Evolutionary conservation across 441 rosid species (phyloP).

Genomic region (Gossypium davidsonii): DNA sequence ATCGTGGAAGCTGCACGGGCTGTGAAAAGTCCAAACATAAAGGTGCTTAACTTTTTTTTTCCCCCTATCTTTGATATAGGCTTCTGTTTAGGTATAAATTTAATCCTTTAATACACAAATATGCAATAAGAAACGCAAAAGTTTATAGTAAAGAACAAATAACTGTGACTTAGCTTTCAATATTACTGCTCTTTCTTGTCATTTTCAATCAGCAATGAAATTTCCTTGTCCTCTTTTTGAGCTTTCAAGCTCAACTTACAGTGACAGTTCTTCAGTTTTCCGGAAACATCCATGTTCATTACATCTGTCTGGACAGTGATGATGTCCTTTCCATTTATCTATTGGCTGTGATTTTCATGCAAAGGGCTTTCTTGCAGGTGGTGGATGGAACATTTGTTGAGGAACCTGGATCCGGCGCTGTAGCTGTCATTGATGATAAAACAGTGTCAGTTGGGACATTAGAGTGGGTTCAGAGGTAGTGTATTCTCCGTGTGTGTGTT

Average conservation of each 20-base stretch:
- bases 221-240: neutral
- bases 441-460: conserved; percentile 84
- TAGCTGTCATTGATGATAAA: conserved; percentile 55
- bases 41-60: conserved; percentile 32
- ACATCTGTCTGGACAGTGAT: neutral
- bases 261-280: neutral
- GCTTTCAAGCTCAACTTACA: neutral
- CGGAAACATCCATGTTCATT: neutral
- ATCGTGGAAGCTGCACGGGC: conserved; percentile 74
- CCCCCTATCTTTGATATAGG: neutral
- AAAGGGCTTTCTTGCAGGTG: conserved; percentile 40
- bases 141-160: neutral
- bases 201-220: neutral
- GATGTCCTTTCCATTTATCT: neutral
- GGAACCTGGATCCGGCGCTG: conserved; percentile 94
- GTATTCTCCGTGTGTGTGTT: neutral
- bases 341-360: conserved; percentile 2
- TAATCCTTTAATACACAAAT: conserved; percentile 3
- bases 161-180: neutral
- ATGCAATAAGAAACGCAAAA: neutral
- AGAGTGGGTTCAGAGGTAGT: conserved; percentile 89
- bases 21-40: conserved; percentile 38
- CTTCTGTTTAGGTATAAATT: neutral
- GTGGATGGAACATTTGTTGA: conserved; percentile 77
- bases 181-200: neutral